A percentile compares a stretch with the other conserved stretches of the same genome.
Evolutionary conservation across 352 stramenopile genomes (phyloP).

Genomic region (Globisporangium nagaii): DNA sequence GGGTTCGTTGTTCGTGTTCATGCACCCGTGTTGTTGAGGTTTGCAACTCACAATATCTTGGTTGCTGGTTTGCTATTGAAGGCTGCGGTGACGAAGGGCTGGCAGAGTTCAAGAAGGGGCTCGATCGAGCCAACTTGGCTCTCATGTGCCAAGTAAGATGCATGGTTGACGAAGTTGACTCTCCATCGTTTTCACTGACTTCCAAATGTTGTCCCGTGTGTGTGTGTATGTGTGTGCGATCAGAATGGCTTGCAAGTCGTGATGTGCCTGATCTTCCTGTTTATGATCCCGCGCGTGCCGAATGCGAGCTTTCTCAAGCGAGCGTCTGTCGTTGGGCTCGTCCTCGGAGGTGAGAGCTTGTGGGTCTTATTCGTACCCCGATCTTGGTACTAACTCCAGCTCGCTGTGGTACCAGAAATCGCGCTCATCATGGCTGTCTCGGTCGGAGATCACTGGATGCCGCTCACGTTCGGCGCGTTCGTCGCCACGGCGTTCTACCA

Average conservation of each 20-base stretch:
- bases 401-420: slow-evolving; percentile 22
- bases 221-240: neutral
- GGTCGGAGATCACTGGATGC: slow-evolving; percentile 36
- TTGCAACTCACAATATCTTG: slow-evolving; percentile 1
- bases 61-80: slow-evolving; percentile 1
- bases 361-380: neutral
- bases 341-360: slow-evolving; percentile 36
- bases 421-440: slow-evolving; percentile 47
- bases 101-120: slow-evolving; percentile 37
- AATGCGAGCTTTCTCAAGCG: slow-evolving; percentile 46
- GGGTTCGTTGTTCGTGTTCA: slow-evolving; percentile 13
- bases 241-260: slow-evolving; percentile 58
- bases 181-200: neutral
- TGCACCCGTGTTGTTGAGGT: too few species aligned
- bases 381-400: neutral
- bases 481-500: slow-evolving; percentile 57
- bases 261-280: slow-evolving; percentile 49
- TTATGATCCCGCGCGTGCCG: slow-evolving; percentile 43
- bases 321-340: slow-evolving; percentile 35
- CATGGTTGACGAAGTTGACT: neutral
- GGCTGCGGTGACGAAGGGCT: slow-evolving; percentile 30
- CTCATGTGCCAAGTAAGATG: slow-evolving; percentile 40
- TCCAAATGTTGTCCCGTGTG: neutral
- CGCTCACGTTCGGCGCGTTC: slow-evolving; percentile 49
- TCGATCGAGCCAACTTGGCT: slow-evolving; percentile 55